A percentile compares a stretch with the other conserved stretches of the same genome.
Evolutionary conservation across 2,329 filamentous ascomycete genomes (phyloP).

Genomic region (Aurifilum marmelostoma): DNA sequence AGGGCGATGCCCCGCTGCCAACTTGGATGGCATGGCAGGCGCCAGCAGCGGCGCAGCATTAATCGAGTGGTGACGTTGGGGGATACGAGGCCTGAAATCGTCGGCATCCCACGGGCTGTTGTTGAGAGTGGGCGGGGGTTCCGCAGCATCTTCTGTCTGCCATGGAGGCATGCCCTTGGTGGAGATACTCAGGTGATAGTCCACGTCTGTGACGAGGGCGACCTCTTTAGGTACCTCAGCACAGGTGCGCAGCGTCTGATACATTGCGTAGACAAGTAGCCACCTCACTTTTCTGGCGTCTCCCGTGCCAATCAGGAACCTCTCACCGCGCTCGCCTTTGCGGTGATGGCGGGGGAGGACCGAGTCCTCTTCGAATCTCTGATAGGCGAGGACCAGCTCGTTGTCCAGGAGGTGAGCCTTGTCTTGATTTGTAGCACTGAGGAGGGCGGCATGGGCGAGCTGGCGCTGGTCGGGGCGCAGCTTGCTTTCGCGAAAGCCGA

Average conservation of each 20-base stretch:
- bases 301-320: slow-evolving; percentile 52
- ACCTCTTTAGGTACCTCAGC: slow-evolving; percentile 66
- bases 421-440: slow-evolving; percentile 53
- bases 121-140: not conserved
- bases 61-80: slow-evolving; percentile 31
- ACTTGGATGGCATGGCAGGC: not conserved
- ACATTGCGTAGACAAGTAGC: slow-evolving; percentile 73
- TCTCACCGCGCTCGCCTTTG: slow-evolving; percentile 60
- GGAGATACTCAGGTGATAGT: slow-evolving; percentile 59
- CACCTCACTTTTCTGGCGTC: slow-evolving; percentile 79
- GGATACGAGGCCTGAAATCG: slow-evolving; percentile 35
- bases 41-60: slow-evolving; percentile 18
- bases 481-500: slow-evolving; percentile 39
- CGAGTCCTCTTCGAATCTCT: slow-evolving; percentile 68
- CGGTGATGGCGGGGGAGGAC: slow-evolving; percentile 50
- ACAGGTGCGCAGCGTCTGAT: slow-evolving; percentile 72
- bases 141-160: slow-evolving; percentile 34
- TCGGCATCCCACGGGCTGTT: not conserved
- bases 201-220: slow-evolving; percentile 55
- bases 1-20: too few relatives aligned
- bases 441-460: slow-evolving; percentile 55
- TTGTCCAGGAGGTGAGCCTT: slow-evolving; percentile 46
- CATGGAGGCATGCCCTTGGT: slow-evolving; percentile 51
- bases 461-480: slow-evolving; percentile 52
- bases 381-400: slow-evolving; percentile 68